Evolutionary conservation across 1,284 basidiomycete genomes (phyloP).

Genomic region (Hemileia vastatrix): DNA sequence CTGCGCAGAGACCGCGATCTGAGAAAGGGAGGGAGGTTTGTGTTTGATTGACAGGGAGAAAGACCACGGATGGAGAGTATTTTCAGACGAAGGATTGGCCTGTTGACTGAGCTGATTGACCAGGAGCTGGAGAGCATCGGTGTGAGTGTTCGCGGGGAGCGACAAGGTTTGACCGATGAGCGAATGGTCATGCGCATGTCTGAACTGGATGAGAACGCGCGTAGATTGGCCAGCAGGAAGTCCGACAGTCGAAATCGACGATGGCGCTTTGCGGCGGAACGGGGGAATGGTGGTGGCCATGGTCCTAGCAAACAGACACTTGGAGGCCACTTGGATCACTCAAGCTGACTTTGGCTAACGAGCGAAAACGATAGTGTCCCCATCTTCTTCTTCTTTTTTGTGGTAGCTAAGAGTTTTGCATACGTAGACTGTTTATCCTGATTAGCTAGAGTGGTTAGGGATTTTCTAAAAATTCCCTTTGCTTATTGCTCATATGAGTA

Average conservation of each 20-base stretch:
- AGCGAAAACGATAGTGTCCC: too few species aligned
- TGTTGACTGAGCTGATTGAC: constrained; percentile 71
- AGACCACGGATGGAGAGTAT: constrained; percentile 7
- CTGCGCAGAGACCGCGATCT: constrained; percentile 45
- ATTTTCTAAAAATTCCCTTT: too few species aligned
- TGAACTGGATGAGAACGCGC: constrained; percentile 74
- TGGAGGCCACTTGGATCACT: too few species aligned
- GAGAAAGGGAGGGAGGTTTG: constrained; percentile 58
- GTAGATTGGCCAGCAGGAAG: constrained; percentile 11
- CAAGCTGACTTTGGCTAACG: too few species aligned
- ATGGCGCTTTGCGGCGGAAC: constrained; percentile 24
- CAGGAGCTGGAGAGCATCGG: constrained; percentile 70
- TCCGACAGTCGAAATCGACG: constrained; percentile 8
- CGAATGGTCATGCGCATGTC: constrained; percentile 70
- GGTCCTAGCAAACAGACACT: too few species aligned
- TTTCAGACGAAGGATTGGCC: constrained; percentile 48
- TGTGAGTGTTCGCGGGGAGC: constrained; percentile 72
- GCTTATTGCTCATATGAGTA: too few species aligned
- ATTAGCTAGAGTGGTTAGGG: too few species aligned
- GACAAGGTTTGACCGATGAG: constrained; percentile 74
- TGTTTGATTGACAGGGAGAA: constrained; percentile 16
- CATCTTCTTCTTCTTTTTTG: too few species aligned
- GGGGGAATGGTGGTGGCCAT: constrained; percentile 24
- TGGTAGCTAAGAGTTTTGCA: too few species aligned
- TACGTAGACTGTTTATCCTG: too few species aligned